Evolutionary conservation across 1,284 basidiomycete species (phyloP).

Genomic region (Moesziomyces sp.): DNA sequence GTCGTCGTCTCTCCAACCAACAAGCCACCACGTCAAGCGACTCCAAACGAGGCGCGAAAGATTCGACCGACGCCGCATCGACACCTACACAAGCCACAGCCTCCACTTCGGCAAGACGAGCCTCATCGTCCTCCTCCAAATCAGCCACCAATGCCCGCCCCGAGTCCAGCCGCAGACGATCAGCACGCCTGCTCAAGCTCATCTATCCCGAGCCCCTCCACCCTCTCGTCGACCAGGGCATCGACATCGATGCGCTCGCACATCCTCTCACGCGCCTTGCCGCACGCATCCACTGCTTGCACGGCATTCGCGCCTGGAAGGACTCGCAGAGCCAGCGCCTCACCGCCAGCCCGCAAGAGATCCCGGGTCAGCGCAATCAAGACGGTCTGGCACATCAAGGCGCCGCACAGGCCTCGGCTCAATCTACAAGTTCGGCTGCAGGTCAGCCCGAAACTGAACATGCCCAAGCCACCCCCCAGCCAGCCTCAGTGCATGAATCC

Average conservation of each 20-base stretch:
- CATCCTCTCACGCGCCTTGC: conserved; percentile 33
- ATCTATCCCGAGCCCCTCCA: conserved; percentile 35
- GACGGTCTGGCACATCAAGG: conserved; percentile 17
- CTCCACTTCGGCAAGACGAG: conserved; percentile 9
- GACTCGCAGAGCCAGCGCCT: conserved; percentile 37
- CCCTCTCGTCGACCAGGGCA: conserved; percentile 28
- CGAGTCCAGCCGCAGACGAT: conserved; percentile 30
- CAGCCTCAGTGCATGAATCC: conserved; percentile 3
- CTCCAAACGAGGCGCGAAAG: too few relatives aligned
- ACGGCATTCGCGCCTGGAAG: conserved; percentile 45
- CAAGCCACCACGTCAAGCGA: too few relatives aligned
- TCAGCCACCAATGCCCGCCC: conserved; percentile 12
- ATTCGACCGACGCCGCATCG: background rate
- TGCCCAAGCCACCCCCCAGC: conserved; percentile 13
- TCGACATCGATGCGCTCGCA: conserved; percentile 30
- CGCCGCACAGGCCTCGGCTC: conserved; percentile 10
- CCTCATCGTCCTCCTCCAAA: conserved; percentile 17
- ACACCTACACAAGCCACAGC: background rate
- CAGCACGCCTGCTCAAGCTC: conserved; percentile 37
- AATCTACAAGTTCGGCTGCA: too few relatives aligned
- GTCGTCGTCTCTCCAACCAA: conserved; percentile 21
- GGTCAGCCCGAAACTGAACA: conserved; percentile 27
- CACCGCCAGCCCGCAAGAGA: conserved; percentile 41
- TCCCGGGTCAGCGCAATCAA: conserved; percentile 23
- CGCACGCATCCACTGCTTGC: conserved; percentile 41